A percentile compares a stretch with the other conserved stretches of the same genome.
These are phyloP conservation scores for Cercospora citrullina DNA, from an alignment of 2,329 filamentous ascomycete genomes.

Conservation along the genomic window DNA sequence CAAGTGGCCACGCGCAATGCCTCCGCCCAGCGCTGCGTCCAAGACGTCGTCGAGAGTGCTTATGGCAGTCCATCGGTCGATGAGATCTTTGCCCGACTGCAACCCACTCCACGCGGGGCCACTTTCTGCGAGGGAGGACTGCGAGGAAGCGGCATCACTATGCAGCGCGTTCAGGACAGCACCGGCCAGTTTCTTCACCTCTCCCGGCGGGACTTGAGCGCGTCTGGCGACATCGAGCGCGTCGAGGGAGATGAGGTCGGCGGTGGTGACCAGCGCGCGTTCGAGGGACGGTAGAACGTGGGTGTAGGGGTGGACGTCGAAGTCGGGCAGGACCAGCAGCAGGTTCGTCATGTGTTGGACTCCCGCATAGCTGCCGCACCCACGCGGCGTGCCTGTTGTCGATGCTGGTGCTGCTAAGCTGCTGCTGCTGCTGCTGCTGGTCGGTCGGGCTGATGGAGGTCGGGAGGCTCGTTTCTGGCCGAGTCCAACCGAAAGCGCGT, in stretches of 20 bases:
- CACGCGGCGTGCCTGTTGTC: not conserved
- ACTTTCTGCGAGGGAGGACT: not conserved
- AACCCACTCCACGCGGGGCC: conserved; percentile 4
- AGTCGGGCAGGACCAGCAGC: conserved; percentile 75
- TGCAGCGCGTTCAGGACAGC: conserved; percentile 69
- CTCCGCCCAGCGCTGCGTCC: conserved; percentile 72
- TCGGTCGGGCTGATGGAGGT: conserved; percentile 4
- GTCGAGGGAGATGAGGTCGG: conserved; percentile 83
- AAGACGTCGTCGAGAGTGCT: conserved; percentile 77
- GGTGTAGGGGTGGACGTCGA: conserved; percentile 68
- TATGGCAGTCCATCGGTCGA: conserved; percentile 59
- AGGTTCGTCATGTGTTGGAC: conserved; percentile 74
- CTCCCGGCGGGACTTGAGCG: conserved; percentile 75
- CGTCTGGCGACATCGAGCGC: conserved; percentile 80
- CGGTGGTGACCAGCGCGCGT: conserved; percentile 71
- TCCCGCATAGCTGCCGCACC: conserved; percentile 29
- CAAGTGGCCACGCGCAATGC: conserved; percentile 76
- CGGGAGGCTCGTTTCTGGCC: not conserved
- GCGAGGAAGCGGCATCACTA: conserved; percentile 30
- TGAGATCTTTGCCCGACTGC: conserved; percentile 42
- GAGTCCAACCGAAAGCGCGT: not conserved
- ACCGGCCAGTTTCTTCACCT: conserved; percentile 71
- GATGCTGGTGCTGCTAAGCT: not conserved
- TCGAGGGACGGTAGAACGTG: conserved; percentile 80
- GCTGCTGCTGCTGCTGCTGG: not conserved